Base-by-base conservation (phyloP, 2,329 filamentous ascomycete species). In the Xylariaceae sp. region DNA sequence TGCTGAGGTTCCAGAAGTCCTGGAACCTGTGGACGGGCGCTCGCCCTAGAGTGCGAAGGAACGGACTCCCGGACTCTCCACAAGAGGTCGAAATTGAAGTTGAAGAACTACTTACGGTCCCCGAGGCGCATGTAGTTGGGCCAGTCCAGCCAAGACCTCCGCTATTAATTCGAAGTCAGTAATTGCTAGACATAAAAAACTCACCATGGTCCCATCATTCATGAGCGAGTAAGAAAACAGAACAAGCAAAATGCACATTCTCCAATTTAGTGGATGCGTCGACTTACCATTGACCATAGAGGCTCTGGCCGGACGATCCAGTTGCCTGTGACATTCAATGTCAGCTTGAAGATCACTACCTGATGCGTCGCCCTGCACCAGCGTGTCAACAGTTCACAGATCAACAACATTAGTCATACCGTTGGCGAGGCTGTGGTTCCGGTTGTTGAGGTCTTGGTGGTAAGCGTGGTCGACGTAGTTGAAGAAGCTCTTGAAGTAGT, bases 81-180 rank as follows among this genome's bases (percentile, higher is more conserved):
- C n/a, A n/a, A n/a, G n/a, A n/a, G n/a, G n/a, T n/a, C n/a, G n/a
- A n/a, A n/a, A n/a, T n/a, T n/a, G n/a, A n/a, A 5, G 4, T 28
- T 28, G 4, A 28, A 28, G 22, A 28, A 28, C 7, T 7, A 28
- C 22, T 28, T 28, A 28, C 22, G 10, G 51, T 62, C 11, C 61
- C 55, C 41, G 49, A 36, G 12, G 57, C 56, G 46, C 60, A 62
- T 28, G 51, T 53, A 14, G 55, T 60, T 13, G 56, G 12, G 40
- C 57, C 55, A 17, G 42, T 54, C 56, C 48, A 61, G 44, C 34
- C 19, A 16, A 34, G 36, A 13, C 54, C 51, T 19, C 50, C 53
- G 43, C 47, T 54, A 43, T 5, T 12, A 38, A 40, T 34, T 38
- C 10, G 13, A 41, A 19, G 33, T 52, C n/a, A 47, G 46, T 45